These are phyloP conservation scores for Starmerella vitae DNA, from an alignment of 805 yeast species.

Conservation along the genomic window DNA sequence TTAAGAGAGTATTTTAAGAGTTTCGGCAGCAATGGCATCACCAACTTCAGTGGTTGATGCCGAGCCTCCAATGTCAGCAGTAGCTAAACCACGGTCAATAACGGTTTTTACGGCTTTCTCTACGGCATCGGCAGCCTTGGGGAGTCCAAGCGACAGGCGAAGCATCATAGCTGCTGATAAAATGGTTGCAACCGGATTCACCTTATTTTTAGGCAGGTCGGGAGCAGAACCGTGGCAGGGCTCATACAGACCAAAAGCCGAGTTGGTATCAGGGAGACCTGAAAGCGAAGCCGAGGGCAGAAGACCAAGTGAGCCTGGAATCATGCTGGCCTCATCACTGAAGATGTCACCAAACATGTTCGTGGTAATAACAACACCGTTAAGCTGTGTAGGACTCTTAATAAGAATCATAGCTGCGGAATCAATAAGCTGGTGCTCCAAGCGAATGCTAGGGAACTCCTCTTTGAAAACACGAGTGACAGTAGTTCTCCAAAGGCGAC, in stretches of 20 bases:
- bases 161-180: conserved; percentile 97
- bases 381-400: conserved; percentile 78
- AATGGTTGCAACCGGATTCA: conserved; percentile 90
- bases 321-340: conserved; percentile 94
- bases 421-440: conserved; percentile 92
- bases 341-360: conserved; percentile 98
- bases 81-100: conserved; percentile 70
- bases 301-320: conserved; percentile 93
- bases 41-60: conserved; percentile 82
- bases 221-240: conserved; percentile 99
- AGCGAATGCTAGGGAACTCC: conserved; percentile 79
- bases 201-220: conserved; percentile 74
- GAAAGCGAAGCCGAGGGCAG: conserved; percentile 94
- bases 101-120: conserved; percentile 79
- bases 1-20: conserved; percentile 45
- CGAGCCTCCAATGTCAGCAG: conserved; percentile 84
- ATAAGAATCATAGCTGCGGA: conserved; percentile 97
- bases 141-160: conserved; percentile 70
- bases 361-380: conserved; percentile 83
- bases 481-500: conserved; percentile 91
- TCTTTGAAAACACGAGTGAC: conserved; percentile 70
- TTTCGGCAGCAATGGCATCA: conserved; percentile 74
- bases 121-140: conserved; percentile 73
- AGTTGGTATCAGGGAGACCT: conserved; percentile 88
- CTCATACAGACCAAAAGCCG: conserved; percentile 91